These are phyloP conservation scores for Emmonsia crescens DNA, from an alignment of 2,329 filamentous ascomycete species.

Conservation along the genomic window DNA sequence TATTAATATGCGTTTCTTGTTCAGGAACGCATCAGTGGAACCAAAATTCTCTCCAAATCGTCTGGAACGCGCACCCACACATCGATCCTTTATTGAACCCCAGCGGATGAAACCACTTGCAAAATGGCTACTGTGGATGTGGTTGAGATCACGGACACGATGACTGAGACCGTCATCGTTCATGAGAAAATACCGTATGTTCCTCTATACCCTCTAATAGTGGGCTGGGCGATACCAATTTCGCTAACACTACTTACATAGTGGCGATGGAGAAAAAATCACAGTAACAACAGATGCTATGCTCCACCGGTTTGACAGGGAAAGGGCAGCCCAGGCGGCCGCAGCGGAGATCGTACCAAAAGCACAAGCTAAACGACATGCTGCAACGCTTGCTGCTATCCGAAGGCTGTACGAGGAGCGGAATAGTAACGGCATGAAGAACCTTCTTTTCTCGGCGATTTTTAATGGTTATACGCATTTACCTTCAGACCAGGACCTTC, in stretches of 20 bases:
- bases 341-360: background rate
- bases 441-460: background rate
- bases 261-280: background rate
- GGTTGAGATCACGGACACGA: background rate
- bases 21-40: background rate
- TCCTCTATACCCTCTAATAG: background rate
- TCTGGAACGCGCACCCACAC: background rate
- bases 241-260: background rate
- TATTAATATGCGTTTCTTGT: background rate
- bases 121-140: background rate
- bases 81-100: background rate
- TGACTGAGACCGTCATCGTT: background rate
- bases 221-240: background rate
- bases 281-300: slow-evolving; percentile 1
- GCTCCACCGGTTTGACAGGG: background rate
- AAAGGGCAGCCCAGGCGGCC: background rate
- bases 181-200: background rate
- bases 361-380: background rate
- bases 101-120: background rate
- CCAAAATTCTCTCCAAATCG: background rate
- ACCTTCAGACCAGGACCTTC: slow-evolving; percentile 1
- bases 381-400: background rate
- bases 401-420: background rate
- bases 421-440: slow-evolving; percentile 1
- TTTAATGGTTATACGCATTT: background rate